phyloP scores from a whole-genome alignment of 1,284 basidiomycete genomes.

The Entoloma clypeatum region DNA sequence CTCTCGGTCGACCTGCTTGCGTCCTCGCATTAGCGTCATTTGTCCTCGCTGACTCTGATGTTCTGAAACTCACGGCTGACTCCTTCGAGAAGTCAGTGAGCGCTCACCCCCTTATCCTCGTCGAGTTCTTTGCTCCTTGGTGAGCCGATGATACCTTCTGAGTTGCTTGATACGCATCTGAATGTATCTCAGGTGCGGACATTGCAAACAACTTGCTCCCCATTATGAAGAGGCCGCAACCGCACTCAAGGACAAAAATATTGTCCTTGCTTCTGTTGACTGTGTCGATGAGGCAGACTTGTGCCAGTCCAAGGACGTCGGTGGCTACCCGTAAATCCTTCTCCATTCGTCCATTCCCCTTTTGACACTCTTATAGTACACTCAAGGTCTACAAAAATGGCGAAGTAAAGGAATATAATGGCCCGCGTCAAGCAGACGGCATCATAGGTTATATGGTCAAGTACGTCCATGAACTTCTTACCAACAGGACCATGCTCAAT shows the following conservation, averaged over 20 bases:
- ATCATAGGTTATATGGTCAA: conserved; percentile 98
- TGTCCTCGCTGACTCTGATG: conserved; percentile 71
- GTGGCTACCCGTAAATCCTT: conserved; percentile 85
- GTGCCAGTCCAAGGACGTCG: conserved; percentile 80
- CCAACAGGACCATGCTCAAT: conserved; percentile 6
- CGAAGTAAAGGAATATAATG: conserved; percentile 73
- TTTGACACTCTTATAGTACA: conserved; percentile 42
- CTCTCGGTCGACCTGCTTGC: conserved; percentile 45
- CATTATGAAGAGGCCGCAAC: conserved; percentile 98
- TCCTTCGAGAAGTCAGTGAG: conserved; percentile 73
- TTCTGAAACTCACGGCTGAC: conserved; percentile 68
- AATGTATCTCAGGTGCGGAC: conserved; percentile 63
- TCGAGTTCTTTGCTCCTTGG: conserved; percentile 97
- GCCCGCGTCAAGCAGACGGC: conserved; percentile 92
- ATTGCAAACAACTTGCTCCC: conserved; percentile 90
- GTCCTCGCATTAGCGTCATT: conserved; percentile 53
- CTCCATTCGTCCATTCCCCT: not conserved
- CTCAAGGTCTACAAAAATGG: conserved; percentile 93
- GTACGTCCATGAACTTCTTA: conserved; percentile 44
- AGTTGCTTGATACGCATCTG: not conserved
- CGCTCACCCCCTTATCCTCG: conserved; percentile 77
- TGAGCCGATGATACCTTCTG: conserved; percentile 36
- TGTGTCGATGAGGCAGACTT: conserved; percentile 88
- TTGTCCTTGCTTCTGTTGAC: conserved; percentile 95
- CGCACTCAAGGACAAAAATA: conserved; percentile 81